Base-by-base conservation (phyloP, 768 basidiomycete genomes). In the Pulveroboletus frians region DNA sequence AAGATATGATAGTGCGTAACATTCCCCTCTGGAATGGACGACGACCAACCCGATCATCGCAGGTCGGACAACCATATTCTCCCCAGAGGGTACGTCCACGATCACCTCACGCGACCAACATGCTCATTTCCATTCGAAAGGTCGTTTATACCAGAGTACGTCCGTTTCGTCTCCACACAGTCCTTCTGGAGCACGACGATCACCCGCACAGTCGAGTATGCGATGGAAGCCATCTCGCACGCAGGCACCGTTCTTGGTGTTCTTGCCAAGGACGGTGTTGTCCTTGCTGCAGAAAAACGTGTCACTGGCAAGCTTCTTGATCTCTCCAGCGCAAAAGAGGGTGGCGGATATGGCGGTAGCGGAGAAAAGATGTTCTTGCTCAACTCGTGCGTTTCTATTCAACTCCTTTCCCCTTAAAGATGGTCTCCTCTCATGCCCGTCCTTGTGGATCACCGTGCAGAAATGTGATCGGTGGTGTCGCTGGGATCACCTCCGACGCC, bases 1-100 rank as follows among this genome's bases (percentile, higher is more conserved):
- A 79, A 80, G 92, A 75, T 95, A 95, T 69, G 92, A 95, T 69
- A 94, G 92, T 94, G 69, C 72, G 89, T 75, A 34, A 50, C n/a
- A 31, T 39, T 23, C 52, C 20, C 34, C 23, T 52, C 43, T 8
- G 15, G 17, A 41, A 45, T 52, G 41, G 53, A 48, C 50, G 51
- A 13, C 50, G 31, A 50, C 56, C 57, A 55, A 57, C 57, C 32
- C 63, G 45, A 52, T 46, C 49, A 63, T 61, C 63, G 61, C 71
- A 90, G 85, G 85, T 72, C 85, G 92, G 60, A 99, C 94, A 58
- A 98, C 95, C 53, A 98, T 96, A 74, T 98, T 98, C 82, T 97
- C 94, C 46, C 95, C 95, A 30, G 95, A 99, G 73, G 95, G 95
- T 86, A 66, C 51, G 74, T 64, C 40, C 20, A 27, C 31, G 9